Base-by-base conservation (phyloP, 495 filamentous ascomycete species). In the Neurospora sp. region DNA sequence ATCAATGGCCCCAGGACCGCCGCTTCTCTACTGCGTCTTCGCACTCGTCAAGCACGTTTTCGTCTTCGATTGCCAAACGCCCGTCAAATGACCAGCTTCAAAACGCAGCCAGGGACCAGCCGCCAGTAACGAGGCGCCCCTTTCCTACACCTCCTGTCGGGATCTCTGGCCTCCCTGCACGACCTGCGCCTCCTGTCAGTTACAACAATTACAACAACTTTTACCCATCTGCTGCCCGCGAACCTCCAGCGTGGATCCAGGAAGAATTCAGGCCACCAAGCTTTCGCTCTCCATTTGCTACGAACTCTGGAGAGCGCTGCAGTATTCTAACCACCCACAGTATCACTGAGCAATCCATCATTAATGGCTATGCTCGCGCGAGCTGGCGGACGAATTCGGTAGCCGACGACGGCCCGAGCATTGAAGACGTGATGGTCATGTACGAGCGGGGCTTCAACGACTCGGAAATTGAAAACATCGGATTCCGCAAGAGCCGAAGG, bases 391-490 rank as follows among this genome's bases (percentile, higher is more conserved):
- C 83, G 41, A 85, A 85, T 72, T 87, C 86, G 46, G 84, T 86
- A 9, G 87, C 87, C 46, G 91, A 93, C 73, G 91, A 89, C 73
- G 90, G 89, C 5, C 91, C 94, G 86, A 97, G 91, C 74, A 88
- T 97, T 4, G 95, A 98, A 76, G 95, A 97, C 84, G 91, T 93
- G 9, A 96, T 97, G 82, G 93, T 91, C 18, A 94, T 97, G 92
- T 97, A 97, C 79, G 91, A 92, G 72, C 89, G 91, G 75, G 93
- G 94, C 0, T 95, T 96, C 82, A 91, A 92, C 76, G 88, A 89
- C 72, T 82, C 83, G 31, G 84, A 82, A 31, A 74, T 82, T 12
- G 81, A 84, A 38, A 82, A 82, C 35, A 78, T 82, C 8, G 75
- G 71, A 16, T 41, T 70, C n/a, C 78, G 79, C 23, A 74, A 75